These are phyloP conservation scores for Sinapis alba DNA, from an alignment of 441 rosid genomes.

Conservation along the genomic window DNA sequence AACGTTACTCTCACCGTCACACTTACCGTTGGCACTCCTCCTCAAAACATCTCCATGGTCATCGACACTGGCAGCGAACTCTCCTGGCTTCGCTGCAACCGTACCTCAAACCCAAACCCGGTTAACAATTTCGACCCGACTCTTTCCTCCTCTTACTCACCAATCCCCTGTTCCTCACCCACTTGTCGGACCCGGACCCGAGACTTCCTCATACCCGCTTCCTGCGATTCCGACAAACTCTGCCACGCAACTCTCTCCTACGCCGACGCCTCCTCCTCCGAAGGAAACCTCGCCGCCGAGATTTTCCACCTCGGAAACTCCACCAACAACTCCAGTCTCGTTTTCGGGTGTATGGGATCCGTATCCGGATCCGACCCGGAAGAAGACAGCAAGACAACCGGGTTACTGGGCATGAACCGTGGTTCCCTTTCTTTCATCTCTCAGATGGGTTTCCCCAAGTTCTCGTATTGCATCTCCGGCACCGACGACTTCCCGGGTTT, in stretches of 20 bases:
- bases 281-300: slow-evolving; percentile 81
- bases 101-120: slow-evolving; percentile 39
- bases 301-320: slow-evolving; percentile 56
- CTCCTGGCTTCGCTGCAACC: slow-evolving; percentile 87
- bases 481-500: slow-evolving; percentile 64
- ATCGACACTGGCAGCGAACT: slow-evolving; percentile 94
- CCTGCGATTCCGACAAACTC: slow-evolving; percentile 71
- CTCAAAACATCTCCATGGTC: slow-evolving; percentile 85
- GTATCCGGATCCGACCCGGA: slow-evolving; percentile 63
- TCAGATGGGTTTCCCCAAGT: slow-evolving; percentile 76
- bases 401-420: slow-evolving; percentile 88
- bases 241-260: slow-evolving; percentile 83
- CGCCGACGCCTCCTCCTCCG: slow-evolving; percentile 84
- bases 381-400: slow-evolving; percentile 69
- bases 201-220: slow-evolving; percentile 78
- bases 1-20: slow-evolving; percentile 77
- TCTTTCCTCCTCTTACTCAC: slow-evolving; percentile 63
- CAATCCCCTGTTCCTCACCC: slow-evolving; percentile 68
- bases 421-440: slow-evolving; percentile 81
- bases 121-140: slow-evolving; percentile 51
- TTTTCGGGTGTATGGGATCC: slow-evolving; percentile 86
- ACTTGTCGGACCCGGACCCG: slow-evolving; percentile 66
- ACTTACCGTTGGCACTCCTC: slow-evolving; percentile 79
- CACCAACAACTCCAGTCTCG: slow-evolving; percentile 45
- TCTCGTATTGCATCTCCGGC: slow-evolving; percentile 86